phyloP scores from a whole-genome alignment of 2,329 filamentous ascomycete genomes.

The Setomelanomma holmii region DNA sequence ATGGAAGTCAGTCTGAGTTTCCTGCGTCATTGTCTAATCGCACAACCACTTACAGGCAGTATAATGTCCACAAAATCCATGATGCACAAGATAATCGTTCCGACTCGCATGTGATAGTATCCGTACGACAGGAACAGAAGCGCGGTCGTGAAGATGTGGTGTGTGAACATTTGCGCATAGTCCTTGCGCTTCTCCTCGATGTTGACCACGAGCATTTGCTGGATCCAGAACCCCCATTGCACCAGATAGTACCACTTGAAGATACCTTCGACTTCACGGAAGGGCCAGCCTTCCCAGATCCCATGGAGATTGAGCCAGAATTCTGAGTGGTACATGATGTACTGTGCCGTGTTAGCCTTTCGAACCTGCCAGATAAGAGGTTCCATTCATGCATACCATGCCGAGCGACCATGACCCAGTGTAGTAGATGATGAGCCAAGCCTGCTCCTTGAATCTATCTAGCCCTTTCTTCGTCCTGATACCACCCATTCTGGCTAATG shows the following conservation, averaged over 20 bases:
- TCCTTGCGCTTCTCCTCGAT: constrained; percentile 95
- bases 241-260: constrained; percentile 90
- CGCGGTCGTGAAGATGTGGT: constrained; percentile 87
- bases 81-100: constrained; percentile 84
- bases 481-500: constrained; percentile 75
- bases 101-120: constrained; percentile 86
- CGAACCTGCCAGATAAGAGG: not conserved
- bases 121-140: constrained; percentile 84
- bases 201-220: constrained; percentile 92
- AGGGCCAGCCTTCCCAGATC: constrained; percentile 86
- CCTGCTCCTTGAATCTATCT: constrained; percentile 90
- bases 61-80: constrained; percentile 95
- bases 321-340: constrained; percentile 77
- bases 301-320: constrained; percentile 79
- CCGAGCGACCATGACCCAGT: constrained; percentile 81
- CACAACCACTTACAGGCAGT: constrained; percentile 67
- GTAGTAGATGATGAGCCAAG: constrained; percentile 89
- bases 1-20: constrained; percentile 22
- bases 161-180: constrained; percentile 92
- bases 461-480: constrained; percentile 78
- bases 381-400: constrained; percentile 64
- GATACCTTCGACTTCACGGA: constrained; percentile 73
- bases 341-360: constrained; percentile 59
- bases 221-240: constrained; percentile 91
- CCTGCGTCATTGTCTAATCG: not conserved